Evolutionary conservation across 1,284 basidiomycete genomes (phyloP), one percentile per base, ranked within the genome.

Genomic region (Trichosporon asahii): DNA sequence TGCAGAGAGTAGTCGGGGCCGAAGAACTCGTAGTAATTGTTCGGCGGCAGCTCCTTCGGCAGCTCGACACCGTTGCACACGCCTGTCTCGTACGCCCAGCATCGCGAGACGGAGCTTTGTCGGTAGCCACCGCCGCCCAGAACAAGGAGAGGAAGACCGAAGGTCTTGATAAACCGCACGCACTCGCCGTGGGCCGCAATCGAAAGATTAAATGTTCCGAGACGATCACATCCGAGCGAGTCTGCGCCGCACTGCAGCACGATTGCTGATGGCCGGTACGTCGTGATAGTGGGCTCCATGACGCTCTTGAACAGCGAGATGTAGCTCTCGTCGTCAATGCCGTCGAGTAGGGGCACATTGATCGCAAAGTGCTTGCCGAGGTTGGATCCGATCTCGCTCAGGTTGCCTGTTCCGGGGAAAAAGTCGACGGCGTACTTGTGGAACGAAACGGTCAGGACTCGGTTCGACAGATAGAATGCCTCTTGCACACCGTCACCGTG

Each of bases 401-500:
- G 87, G 80, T 95, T 94, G 15, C 95, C 95, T 0, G 95, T 98
- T 0, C 94, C 94, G 0, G 95, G 95, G 83, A 99, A 99, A 86
- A 99, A 99, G 79, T 98, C 94, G 72, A 94, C 94, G 1, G 93
- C 95, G 85, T 98, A 99, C 84, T 99, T 99, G 87, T 99, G 96
- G 84, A 99, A 99, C 0, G 96, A 98, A 23, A 98, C 93, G 0
- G 97, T 99, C 88, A 98, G 91, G 70, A 99, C 96, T 25, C 97
- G 90, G 78, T 99, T 96, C 44, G 94, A 93, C 76, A 95, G 91
- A 84, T 98, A 99, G 83, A 99, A 99, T 0, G 97, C 97, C 74
- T 95, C 91, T 80, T 98, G 95, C 6, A 98, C 95, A 29, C 95
- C 95, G 77, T 98, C 95, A 23, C 95, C 95, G 78, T 98, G 95